Base-by-base conservation (phyloP, 345 rosid genomes). In the Excoecaria agallocha region DNA sequence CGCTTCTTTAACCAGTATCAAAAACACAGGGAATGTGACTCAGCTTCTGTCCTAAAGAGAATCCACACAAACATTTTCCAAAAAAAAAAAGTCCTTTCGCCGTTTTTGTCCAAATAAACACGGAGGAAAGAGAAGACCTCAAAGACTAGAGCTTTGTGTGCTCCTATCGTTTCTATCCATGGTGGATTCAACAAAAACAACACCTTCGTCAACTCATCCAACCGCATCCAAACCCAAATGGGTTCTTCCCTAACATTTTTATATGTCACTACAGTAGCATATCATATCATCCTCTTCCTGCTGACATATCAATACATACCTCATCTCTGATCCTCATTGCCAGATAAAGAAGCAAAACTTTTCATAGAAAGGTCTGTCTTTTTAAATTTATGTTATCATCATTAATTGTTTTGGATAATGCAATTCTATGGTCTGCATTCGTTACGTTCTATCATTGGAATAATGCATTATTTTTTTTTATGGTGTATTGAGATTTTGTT, bases 151-250 rank as follows among this genome's bases (percentile, higher is more conserved):
- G 24, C 68, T n/a, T 65, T 65, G n/a, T 41, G 50, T 9, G 24
- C 68, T 65, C 51, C 25, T 8, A 58, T 9, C 2, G 5, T n/a
- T 43, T 43, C 8, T 39, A 15, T 2, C 66, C 5, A 74, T 74
- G 71, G 70, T 66, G 2, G n/a, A 74, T 54, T 25, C 76, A 64
- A 20, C 73, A 38, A 37, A 59, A 8, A 16, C 68, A 45, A 19
- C 50, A n/a, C n/a, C n/a, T 39, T 39, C 68, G 12, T 64, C 68
- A 64, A 41, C 50, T 12, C 68, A 39, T 8, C 68, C 50, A 20
- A 56, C 51, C 5, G 6, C 45, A 10, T 56, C 72, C 39, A 71
- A 54, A 41, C 75, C 72, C 25, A 77, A 71, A 66, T 77, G 76
- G 76, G 72, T 77, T 62, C 72, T 45, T 0, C 30, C 30, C 30